These are phyloP conservation scores for Tuber umbilicatum DNA, from an alignment of 495 filamentous ascomycete genomes.

Conservation along the genomic window DNA sequence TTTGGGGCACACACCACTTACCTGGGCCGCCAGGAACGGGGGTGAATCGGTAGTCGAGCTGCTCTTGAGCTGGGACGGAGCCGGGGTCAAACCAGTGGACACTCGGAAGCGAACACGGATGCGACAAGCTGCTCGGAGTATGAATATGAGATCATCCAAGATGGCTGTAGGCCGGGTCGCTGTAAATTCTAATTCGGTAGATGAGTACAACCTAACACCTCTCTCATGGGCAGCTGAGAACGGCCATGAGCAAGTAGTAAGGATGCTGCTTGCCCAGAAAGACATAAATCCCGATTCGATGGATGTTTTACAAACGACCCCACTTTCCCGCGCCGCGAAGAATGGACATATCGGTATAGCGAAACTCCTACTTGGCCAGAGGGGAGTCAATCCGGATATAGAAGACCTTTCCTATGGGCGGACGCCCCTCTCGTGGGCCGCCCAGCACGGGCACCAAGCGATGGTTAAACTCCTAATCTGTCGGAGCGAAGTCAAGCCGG, in stretches of 20 bases:
- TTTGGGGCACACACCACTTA: constrained; percentile 6
- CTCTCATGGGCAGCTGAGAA: constrained; percentile 10
- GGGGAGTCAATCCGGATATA: constrained; percentile 13
- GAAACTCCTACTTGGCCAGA: constrained; percentile 21
- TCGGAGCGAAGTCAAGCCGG: neutral
- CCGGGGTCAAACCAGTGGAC: neutral
- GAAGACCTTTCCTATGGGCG: constrained; percentile 26
- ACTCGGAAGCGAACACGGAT: neutral
- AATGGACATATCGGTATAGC: constrained; percentile 20
- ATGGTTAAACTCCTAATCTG: constrained; percentile 6
- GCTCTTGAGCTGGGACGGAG: neutral
- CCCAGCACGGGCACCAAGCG: constrained; percentile 24
- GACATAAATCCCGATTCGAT: constrained; percentile 20
- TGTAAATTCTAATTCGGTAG: constrained; percentile 2
- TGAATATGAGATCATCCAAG: neutral
- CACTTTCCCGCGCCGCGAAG: constrained; percentile 30
- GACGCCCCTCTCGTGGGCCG: constrained; percentile 32
- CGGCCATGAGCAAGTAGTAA: constrained; percentile 24
- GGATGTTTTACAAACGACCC: constrained; percentile 18
- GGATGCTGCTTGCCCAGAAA: constrained; percentile 4
- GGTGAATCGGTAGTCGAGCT: neutral
- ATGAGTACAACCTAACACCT: neutral
- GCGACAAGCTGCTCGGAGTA: neutral
- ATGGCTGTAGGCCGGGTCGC: neutral
- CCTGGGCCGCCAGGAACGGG: constrained; percentile 8